Base-by-base conservation (phyloP, 495 filamentous ascomycete genomes). In the Rhypophila decipiens region DNA sequence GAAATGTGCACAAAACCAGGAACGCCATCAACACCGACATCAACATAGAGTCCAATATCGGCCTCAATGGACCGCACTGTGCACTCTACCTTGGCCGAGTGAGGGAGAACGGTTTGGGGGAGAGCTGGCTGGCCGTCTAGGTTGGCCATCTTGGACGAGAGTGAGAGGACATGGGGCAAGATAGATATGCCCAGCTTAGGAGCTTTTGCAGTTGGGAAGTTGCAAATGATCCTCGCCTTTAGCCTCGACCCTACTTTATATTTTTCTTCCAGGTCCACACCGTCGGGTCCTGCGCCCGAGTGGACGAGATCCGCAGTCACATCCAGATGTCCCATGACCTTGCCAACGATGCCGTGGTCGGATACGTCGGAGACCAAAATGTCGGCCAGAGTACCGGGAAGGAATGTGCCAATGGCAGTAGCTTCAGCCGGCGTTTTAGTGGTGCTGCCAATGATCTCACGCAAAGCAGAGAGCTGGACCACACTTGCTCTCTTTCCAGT, bases 1-100 rank as follows among this genome's bases (percentile, higher is more conserved):
- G 93, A 97, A 39, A 97, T 94, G 64, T 98, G 93, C 10, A 93
- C 87, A 64, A 93, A 97, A 29, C 89, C 91, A 34, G 81, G 69
- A 36, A 91, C 74, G 24, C 79, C 82, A 34, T 80, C 71, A 9
- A 87, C 72, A 11, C 88, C 87, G 33, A 95, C 68, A 60, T 94
- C 81, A 5, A 91, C 75, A 55, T 91, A 94, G 1, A 96, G 67
- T 31, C 93, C 93, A 45, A 85, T 67, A 11, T 80, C 78, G 18
- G 85, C 72, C 42, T 91, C 84, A 13, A 96, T 86, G 52, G 83
- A 83, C 38, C 79, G 69, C 13, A 98, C 80, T 22, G 77, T 90
- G 29, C 83, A 85, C 24, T 88, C 80, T 15, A 95, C 69, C 41
- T 86, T 79, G 0, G 86, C 78, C 10, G 88, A 91, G 31, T 90